phyloP scores from a whole-genome alignment of 202 grass and related monocot genomes.

The Carex arenaria region DNA sequence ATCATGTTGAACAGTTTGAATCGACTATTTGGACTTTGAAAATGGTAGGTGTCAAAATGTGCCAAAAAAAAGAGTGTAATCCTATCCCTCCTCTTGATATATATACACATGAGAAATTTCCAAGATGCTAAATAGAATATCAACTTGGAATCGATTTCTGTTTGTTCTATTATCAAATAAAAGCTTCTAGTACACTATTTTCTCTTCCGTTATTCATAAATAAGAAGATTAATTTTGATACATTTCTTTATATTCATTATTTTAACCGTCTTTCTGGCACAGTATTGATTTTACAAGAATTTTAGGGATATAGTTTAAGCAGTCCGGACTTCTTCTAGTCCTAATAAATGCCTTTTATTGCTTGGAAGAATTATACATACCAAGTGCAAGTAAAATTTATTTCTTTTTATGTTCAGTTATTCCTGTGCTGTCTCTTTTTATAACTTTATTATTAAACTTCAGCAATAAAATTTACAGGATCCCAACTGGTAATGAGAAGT shows the following conservation, averaged over 20 bases:
- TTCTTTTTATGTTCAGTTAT: background rate
- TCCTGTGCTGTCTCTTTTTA: background rate
- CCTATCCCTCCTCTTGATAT: no score
- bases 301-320: background rate
- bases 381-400: background rate
- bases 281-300: background rate
- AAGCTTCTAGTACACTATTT: background rate
- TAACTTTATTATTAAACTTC: background rate
- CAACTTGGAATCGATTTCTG: background rate
- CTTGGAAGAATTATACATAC: background rate
- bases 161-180: background rate
- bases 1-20: no score
- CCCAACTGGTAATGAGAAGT: slow-evolving; percentile 73
- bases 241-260: background rate
- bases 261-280: background rate
- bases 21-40: no score
- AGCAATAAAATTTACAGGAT: slow-evolving; percentile 34
- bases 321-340: background rate
- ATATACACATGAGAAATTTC: background rate
- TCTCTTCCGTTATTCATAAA: background rate
- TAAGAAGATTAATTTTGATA: background rate
- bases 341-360: background rate
- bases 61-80: no score
- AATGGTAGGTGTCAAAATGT: no score
- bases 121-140: background rate